Base-by-base conservation (phyloP, 2,329 filamentous ascomycete genomes). In the Diplocarpon mali region DNA sequence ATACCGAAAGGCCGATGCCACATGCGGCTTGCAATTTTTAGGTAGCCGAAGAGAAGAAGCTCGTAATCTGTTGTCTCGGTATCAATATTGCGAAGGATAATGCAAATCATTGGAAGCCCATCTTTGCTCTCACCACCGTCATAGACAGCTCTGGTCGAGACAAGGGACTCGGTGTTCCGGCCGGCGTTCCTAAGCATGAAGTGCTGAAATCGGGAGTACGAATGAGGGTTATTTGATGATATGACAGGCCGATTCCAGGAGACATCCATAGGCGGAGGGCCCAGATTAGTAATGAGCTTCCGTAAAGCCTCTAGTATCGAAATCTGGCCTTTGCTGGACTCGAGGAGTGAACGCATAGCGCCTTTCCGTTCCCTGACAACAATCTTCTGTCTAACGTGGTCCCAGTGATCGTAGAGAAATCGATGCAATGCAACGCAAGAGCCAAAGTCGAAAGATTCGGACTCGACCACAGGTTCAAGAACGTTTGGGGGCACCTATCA, bases 121-220 rank as follows among this genome's bases (percentile, higher is more conserved):
- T 83, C 79, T 64, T 80, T 83, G 64, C 76, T 83, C 62, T 83
- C 78, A 15, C 80, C 80, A 29, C 80, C 80, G 57, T 84, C 80
- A 56, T 83, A 84, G 11, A 84, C 75, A 20, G 79, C 78, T 16
- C 78, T 70, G 17, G 75, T 74, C 2, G 77, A 79, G 16, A 80
- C 62, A 47, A 80, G 76, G 2, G 77, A 80, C 53, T 83, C 80
- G 0, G 73, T 76, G 52, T 75, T 76, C 31, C 75, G 71, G 51
- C 80, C 79, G 2, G 79, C 79, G 57, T 83, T 82, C 14, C 75
- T 73, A 37, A 84, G 69, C 80, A 84, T 84, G 55, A 84, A 84
- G 52, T 83, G 76, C 52, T 84, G 80, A 52, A 84, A 84, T 17
- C 78, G 69, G 2, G 78, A 82, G 58, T 83, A 84, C 6, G 74